Evolutionary conservation across 129 eudicot genomes (phyloP).

Genomic region (Pittosporum tobira): DNA sequence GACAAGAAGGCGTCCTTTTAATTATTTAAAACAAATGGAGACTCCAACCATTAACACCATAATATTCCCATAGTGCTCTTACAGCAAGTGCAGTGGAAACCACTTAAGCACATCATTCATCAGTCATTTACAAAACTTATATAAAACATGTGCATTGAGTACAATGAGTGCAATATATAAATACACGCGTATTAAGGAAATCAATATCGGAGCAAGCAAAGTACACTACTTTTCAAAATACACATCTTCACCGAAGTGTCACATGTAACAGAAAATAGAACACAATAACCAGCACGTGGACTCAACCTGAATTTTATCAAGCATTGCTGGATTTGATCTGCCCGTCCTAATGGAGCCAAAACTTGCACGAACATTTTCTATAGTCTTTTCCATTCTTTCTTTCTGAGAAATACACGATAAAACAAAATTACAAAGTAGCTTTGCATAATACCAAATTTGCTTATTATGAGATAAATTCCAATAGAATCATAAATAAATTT

Average conservation of each 20-base stretch:
- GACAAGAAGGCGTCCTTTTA: background rate
- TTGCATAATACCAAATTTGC: background rate
- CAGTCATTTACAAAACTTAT: background rate
- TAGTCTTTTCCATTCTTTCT: constrained; percentile 93
- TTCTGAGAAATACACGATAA: constrained; percentile 30
- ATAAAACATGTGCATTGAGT: background rate
- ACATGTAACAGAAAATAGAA: background rate
- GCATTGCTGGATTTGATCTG: constrained; percentile 87
- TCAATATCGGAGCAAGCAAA: background rate
- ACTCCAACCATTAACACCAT: background rate
- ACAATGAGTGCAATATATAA: background rate
- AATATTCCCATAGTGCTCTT: background rate
- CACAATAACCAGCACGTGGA: background rate
- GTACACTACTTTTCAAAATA: background rate
- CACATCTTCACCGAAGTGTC: background rate
- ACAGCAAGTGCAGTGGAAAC: background rate
- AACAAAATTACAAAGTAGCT: background rate
- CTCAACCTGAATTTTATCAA: constrained; percentile 73
- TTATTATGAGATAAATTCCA: background rate
- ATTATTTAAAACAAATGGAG: background rate
- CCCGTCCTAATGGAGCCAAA: constrained; percentile 82
- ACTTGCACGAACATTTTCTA: constrained; percentile 58
- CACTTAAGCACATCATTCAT: too few species aligned
- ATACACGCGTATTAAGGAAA: background rate
- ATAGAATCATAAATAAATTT: background rate